Percentiles rank a stretch among this genome's conserved stretches.
Conservation (phyloP, 1,139 yeast genomes). For the Debaryomyces udenii region DNA sequence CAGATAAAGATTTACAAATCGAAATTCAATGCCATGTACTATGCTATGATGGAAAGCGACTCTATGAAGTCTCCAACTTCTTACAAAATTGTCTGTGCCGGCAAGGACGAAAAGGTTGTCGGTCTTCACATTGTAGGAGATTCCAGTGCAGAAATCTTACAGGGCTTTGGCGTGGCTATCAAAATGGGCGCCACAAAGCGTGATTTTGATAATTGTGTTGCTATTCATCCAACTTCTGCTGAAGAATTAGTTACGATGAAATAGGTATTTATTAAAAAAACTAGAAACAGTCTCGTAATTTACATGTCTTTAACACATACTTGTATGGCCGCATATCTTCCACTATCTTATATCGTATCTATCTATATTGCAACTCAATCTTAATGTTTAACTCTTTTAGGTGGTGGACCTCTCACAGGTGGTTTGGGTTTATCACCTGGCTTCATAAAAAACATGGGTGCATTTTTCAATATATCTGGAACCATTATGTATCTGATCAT, state of each 20-base stretch:
- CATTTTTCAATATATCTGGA: conserved; percentile 85
- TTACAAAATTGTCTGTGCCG: conserved; percentile 79
- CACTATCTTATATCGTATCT: conserved; percentile 1
- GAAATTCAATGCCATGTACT: conserved; percentile 88
- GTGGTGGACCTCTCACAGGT: conserved; percentile 67
- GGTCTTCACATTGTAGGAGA: conserved; percentile 96
- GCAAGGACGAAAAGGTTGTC: conserved; percentile 87
- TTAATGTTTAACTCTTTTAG: conserved; percentile 30
- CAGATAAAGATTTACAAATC: conserved; percentile 81
- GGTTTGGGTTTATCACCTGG: conserved; percentile 71
- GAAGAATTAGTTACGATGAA: conserved; percentile 93
- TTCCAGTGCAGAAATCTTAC: conserved; percentile 85
- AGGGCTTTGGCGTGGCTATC: conserved; percentile 97
- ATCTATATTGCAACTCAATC: not conserved
- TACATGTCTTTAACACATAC: not conserved
- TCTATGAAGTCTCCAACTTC: conserved; percentile 85
- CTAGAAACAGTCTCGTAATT: not conserved
- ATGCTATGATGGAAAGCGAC: conserved; percentile 68
- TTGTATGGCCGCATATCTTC: not conserved
- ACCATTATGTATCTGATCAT: conserved; percentile 82
- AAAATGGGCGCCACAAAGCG: conserved; percentile 98
- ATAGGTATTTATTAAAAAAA: conserved; percentile 25
- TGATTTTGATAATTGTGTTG: conserved; percentile 93
- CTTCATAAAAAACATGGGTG: conserved; percentile 77
- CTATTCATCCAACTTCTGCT: conserved; percentile 97